Base-by-base conservation (phyloP, 306 rosid species). In the Quercus cerris region DNA sequence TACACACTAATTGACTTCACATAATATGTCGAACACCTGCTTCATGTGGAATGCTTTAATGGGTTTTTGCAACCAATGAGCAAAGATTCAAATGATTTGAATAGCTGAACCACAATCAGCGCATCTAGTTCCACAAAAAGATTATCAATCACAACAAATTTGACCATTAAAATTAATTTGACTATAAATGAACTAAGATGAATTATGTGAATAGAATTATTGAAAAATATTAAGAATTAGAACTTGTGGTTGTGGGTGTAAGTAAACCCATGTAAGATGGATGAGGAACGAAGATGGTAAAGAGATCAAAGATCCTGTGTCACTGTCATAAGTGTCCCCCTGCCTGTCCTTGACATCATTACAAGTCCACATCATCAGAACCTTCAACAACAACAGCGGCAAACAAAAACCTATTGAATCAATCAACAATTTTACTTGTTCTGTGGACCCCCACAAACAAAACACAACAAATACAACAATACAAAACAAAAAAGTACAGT, bases 291-390 rank as follows among this genome's bases (percentile, higher is more conserved):
- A 49, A 10, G 54, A 49, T 49, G 54, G 17, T 3, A 61, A 35
- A 49, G 44, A 20, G 71, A 81, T 68, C 27, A 35, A 68, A 86
- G 83, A 81, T 82, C 77, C 79, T 75, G 68, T 56, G 82, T 86
- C 82, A 51, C 69, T 59, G 81, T 85, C 88, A 79, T 9, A 12
- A 61, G 66, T 84, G 88, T 89, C 88, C 88, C 87, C 91, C 19
- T 71, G 83, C 79, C 83, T 77, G 89, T 89, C 91, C 80, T 83
- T 84, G 51, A 73, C 88, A 88, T 87, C 87, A 87, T 85, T 58
- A 79, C 76, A 9, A 30, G 82, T 87, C 86, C 80, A 84, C 90
- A 82, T 85, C 91, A 83, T 61, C 68, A 81, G 20, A 77, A 81
- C 85, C 83, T 84, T 91, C 88, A 88, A 85, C 85, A 85, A 4